Base-by-base conservation (phyloP, 1,284 basidiomycete species). In the Coniferiporia weirii region DNA sequence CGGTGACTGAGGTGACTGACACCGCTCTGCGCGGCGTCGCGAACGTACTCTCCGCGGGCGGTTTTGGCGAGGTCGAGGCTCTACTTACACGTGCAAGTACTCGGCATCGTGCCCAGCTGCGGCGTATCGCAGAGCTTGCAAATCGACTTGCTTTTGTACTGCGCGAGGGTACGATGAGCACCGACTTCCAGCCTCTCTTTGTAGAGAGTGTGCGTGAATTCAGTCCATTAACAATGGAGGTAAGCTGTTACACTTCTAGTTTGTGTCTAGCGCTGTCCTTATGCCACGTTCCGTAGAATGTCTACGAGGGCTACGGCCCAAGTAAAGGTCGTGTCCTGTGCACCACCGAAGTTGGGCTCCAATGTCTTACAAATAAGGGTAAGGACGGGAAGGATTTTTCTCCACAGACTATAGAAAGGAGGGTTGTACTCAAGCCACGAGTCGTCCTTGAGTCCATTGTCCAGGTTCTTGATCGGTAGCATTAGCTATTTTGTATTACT, bases 361-460 rank as follows among this genome's bases (percentile, higher is more conserved):
- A 79, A 57, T 87, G 86, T 61, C 79, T 80, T 43, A 85, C 83
- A 44, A 75, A 79, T 55, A 79, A 75, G 59, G 72, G 72, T 12
- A 67, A 50, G 22, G 58, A 50, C 35, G 62, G 62, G 66, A 73
- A 63, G 59, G 61, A 49, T 45, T 63, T 61, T 45, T 69, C 70
- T 13, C 71, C 68, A 35, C 79, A 80, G 22, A 68, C 66, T n/a
- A 71, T 83, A 54, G 86, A 89, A 60, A 77, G 78, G 63, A 78
- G 84, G 64, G 69, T 84, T 56, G 69, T 89, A 47, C 71, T 89
- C 59, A 76, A 77, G 66, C 86, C 87, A 15, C 88, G 86, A 69
- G 86, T 90, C 6, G 80, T 89, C 32, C 71, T 89, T 56, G 87
- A 89, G 66, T 84, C 82, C 35, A 84, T 85, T 19, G 72, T 85